Conservation (phyloP, 1,284 basidiomycete genomes). For the Gymnopus androsaceus region DNA sequence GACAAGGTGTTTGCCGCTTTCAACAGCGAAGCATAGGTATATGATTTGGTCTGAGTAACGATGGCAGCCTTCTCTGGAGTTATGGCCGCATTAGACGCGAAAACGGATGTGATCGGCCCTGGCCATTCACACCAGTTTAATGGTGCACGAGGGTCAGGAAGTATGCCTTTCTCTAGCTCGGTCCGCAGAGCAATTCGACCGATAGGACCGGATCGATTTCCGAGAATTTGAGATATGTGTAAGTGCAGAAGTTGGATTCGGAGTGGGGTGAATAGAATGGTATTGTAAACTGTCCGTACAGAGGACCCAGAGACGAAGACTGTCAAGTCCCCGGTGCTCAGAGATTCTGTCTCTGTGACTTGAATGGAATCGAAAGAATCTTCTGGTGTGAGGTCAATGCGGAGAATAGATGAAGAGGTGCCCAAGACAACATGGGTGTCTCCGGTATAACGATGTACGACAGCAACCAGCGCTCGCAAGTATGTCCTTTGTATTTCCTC, state of each 20-base stretch:
- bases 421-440: conserved; percentile 95
- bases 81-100: conserved; percentile 78
- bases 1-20: conserved; percentile 89
- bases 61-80: conserved; percentile 84
- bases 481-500: conserved; percentile 89
- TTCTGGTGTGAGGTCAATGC: conserved; percentile 56
- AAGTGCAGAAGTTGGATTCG: conserved; percentile 2
- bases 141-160: conserved; percentile 88
- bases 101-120: conserved; percentile 94
- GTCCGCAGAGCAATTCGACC: conserved; percentile 4
- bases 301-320: conserved; percentile 46
- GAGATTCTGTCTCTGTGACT: background rate
- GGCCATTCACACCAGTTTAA: conserved; percentile 98
- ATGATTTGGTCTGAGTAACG: conserved; percentile 64
- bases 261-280: conserved; percentile 93
- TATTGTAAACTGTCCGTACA: conserved; percentile 66
- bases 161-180: conserved; percentile 20
- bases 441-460: conserved; percentile 94
- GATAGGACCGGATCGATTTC: conserved; percentile 1
- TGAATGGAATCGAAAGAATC: conserved; percentile 1
- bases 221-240: background rate
- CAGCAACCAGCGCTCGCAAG: conserved; percentile 88
- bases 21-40: conserved; percentile 83
- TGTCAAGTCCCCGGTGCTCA: conserved; percentile 67
- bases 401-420: conserved; percentile 78